Conservation (phyloP, 306 rosid species). For the Castanopsis chinensis region DNA sequence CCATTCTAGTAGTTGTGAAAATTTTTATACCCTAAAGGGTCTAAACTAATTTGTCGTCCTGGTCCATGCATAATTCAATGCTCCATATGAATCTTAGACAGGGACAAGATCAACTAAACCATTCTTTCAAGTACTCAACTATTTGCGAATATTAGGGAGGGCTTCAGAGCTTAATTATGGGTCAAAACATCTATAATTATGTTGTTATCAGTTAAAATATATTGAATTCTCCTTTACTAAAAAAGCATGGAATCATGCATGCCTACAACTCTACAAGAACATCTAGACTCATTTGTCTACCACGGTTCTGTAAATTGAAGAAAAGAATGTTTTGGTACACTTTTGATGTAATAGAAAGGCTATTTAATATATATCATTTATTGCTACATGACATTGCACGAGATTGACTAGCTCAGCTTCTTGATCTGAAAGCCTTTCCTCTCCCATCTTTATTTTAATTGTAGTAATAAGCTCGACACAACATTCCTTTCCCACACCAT, state of each 20-base stretch:
- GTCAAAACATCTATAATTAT: neutral
- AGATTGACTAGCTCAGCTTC: slow-evolving; percentile 11
- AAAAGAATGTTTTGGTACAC: slow-evolving; percentile 32
- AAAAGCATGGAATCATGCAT: slow-evolving; percentile 20
- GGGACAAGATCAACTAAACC: too few relatives aligned
- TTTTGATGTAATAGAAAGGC: neutral
- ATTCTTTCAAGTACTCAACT: too few relatives aligned
- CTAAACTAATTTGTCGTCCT: too few relatives aligned
- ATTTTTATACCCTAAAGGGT: too few relatives aligned
- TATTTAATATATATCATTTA: neutral
- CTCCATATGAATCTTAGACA: too few relatives aligned
- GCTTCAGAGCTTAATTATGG: too few relatives aligned
- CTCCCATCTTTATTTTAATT: neutral
- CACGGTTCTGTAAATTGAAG: slow-evolving; percentile 29
- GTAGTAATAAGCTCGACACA: neutral
- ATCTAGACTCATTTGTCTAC: neutral
- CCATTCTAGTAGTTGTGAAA: neutral
- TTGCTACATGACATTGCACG: neutral
- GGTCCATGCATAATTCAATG: too few relatives aligned
- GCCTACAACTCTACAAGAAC: neutral
- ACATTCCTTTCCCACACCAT: neutral
- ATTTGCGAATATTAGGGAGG: too few relatives aligned
- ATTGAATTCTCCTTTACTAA: neutral
- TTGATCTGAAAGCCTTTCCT: slow-evolving; percentile 9
- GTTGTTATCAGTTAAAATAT: neutral